Percentiles rank a stretch among this genome's conserved stretches.
These are phyloP conservation scores for Fagus crenata DNA, from an alignment of 306 rosid species.

Conservation along the genomic window DNA sequence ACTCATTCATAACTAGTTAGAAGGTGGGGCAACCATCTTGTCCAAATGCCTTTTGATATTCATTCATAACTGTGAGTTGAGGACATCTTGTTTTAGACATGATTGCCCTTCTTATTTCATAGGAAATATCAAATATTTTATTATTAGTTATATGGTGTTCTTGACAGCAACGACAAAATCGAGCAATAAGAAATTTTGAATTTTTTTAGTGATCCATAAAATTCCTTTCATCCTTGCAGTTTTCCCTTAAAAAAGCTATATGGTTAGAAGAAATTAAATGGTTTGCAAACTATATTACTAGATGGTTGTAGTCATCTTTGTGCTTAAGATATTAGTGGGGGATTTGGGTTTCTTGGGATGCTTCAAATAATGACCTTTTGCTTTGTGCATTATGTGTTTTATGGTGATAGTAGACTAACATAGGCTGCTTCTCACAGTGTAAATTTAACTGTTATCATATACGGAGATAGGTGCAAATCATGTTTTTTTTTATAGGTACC, in stretches of 20 bases:
- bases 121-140: background rate
- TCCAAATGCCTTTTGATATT: background rate
- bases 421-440: background rate
- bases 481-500: constrained; percentile 62
- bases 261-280: background rate
- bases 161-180: background rate
- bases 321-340: background rate
- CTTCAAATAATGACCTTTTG: background rate
- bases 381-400: background rate
- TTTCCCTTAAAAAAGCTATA: background rate
- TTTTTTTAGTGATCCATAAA: background rate
- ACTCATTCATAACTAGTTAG: background rate
- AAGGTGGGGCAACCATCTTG: background rate
- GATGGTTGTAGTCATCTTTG: background rate
- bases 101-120: background rate
- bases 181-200: background rate
- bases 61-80: background rate
- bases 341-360: background rate
- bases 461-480: constrained; percentile 6
- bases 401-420: background rate
- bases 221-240: background rate
- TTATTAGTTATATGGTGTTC: background rate
- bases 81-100: background rate
- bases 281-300: background rate
- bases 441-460: background rate